Base-by-base conservation (phyloP, 2,329 filamentous ascomycete species). In the Neonectria magnoliae region DNA sequence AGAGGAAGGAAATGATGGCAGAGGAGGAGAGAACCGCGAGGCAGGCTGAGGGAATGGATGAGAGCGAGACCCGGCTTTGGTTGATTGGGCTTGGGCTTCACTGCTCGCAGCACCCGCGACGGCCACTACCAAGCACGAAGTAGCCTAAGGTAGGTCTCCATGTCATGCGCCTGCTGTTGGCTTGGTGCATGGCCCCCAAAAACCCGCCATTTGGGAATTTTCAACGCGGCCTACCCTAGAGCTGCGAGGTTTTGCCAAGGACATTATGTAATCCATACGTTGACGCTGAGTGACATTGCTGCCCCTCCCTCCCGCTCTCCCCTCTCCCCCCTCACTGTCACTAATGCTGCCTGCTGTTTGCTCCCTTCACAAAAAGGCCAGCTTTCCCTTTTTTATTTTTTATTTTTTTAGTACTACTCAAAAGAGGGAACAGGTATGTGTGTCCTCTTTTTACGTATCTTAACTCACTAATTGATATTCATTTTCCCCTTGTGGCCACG, bases 1-100 rank as follows among this genome's bases (percentile, higher is more conserved):
- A 25, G 25, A 25, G 25, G 25, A 25, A 25, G 25, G 6, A 45
- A 53, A 62, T 48, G 54, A 51, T 50, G 73, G 31, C 31, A 63
- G 55, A 45, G 38, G 44, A 56, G 31, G 45, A 57, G 48, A 33
- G 48, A 22, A 18, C 27, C 27, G 27, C 20, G 27, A 51, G 48
- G 48, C n/a, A 51, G 48, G 48, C n/a, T n/a, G 48, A 51, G 48
- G 48, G n/a, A 38, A 14, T 16, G n/a, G 48, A 51, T 25, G 48
- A 33, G 31, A 51, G 33, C n/a, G 48, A 51, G 29, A 29, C 48
- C 18, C 29, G 33, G 27, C 29, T 22, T 22, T 33, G 29, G 20
- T 51, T 51, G 48, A 51, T 51, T 51, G 48, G 48, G 29, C 47
- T 50, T 50, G 47, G 14, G 14, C 45, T 27, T 48, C 45, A 31